These are phyloP conservation scores for Aureobasidium pullulans DNA, from an alignment of 2,329 filamentous ascomycete species.

Conservation along the genomic window DNA sequence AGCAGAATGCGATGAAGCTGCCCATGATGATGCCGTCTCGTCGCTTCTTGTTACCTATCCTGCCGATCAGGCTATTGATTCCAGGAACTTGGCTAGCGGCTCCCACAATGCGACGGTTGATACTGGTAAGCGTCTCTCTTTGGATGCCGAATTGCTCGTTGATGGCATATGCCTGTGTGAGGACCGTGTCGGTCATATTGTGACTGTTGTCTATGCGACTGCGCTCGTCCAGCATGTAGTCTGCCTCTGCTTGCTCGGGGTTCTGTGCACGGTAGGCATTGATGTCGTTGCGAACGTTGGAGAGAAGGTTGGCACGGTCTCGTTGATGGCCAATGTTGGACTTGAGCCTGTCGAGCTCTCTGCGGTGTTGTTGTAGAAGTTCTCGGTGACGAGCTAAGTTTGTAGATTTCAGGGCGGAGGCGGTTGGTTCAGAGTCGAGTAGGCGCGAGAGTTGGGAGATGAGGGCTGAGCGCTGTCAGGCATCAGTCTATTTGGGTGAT, in stretches of 20 bases:
- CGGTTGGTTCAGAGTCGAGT: conserved; percentile 86
- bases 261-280: conserved; percentile 73
- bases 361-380: conserved; percentile 78
- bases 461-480: conserved; percentile 66
- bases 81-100: conserved; percentile 89
- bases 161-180: conserved; percentile 93
- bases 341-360: conserved; percentile 70
- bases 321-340: conserved; percentile 68
- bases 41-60: conserved; percentile 91
- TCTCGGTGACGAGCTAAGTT: conserved; percentile 88
- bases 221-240: conserved; percentile 95
- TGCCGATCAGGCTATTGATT: conserved; percentile 81
- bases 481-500: conserved; percentile 18
- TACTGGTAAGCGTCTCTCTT: conserved; percentile 77
- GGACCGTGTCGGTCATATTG: conserved; percentile 78
- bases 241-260: conserved; percentile 75
- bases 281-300: conserved; percentile 87
- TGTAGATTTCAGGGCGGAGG: conserved; percentile 93
- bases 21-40: conserved; percentile 93
- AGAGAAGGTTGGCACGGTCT: conserved; percentile 81
- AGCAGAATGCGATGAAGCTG: conserved; percentile 84
- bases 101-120: conserved; percentile 82
- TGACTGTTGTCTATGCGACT: conserved; percentile 80
- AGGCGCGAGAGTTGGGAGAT: conserved; percentile 78
- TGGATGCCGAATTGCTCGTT: conserved; percentile 86